Percentiles rank a stretch among this genome's conserved stretches.
Evolutionary conservation across 305 asterid genomes (phyloP).

Genomic region (Fraxinus ornus): DNA sequence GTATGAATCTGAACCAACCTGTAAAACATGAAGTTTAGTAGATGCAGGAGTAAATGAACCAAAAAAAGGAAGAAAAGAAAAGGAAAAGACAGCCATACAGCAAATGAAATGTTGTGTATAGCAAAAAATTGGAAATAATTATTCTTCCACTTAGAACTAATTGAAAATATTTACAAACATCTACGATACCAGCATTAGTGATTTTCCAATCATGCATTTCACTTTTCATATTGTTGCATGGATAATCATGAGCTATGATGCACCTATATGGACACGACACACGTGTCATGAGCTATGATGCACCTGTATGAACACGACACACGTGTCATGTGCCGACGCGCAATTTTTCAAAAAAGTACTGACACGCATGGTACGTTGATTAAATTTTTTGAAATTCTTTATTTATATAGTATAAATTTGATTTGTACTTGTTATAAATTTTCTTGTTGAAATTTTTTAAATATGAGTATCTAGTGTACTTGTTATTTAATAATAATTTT

Average conservation of each 20-base stretch:
- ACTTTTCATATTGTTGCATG: slow-evolving; percentile 6
- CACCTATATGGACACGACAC: neutral
- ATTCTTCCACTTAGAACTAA: neutral
- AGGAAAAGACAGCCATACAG: slow-evolving; percentile 14
- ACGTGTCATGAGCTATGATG: neutral
- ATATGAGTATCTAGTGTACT: neutral
- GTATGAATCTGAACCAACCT: slow-evolving; percentile 98
- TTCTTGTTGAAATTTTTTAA: neutral
- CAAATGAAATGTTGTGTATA: slow-evolving; percentile 7
- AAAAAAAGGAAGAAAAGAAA: neutral
- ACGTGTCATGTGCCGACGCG: neutral
- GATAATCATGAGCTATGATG: slow-evolving; percentile 4
- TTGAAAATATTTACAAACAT: neutral
- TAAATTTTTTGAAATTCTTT: neutral
- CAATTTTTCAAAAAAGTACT: neutral
- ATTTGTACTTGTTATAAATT: neutral
- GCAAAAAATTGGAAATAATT: slow-evolving; percentile 11
- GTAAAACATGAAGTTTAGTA: slow-evolving; percentile 18
- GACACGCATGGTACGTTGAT: neutral
- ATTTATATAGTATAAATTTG: neutral
- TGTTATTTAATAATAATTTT: neutral
- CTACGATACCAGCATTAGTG: slow-evolving; percentile 3
- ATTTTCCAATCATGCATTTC: neutral
- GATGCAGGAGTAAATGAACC: neutral
- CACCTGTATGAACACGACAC: neutral